A percentile compares a stretch with the other conserved stretches of the same genome.
These are phyloP conservation scores for Pseudonitzschia delicatissima DNA, from an alignment of 108 stramenopile species.

Conservation along the genomic window DNA sequence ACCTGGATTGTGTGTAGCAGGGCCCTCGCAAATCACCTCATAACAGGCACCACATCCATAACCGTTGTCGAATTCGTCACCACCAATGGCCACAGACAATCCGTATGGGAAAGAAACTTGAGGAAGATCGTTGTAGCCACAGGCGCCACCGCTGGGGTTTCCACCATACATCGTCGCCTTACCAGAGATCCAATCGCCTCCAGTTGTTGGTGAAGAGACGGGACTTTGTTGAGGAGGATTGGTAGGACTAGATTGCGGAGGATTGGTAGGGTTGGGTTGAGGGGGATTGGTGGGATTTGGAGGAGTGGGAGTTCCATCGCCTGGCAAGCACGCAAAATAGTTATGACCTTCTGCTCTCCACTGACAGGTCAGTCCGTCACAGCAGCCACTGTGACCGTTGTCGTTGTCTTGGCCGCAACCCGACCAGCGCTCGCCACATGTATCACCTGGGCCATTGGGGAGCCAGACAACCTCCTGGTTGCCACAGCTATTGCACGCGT, in stretches of 20 bases:
- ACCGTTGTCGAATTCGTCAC: conserved; percentile 18
- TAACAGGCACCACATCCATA: conserved; percentile 23
- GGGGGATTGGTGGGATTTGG: too few species aligned
- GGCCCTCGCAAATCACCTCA: conserved; percentile 13
- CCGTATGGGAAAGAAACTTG: conserved; percentile 8
- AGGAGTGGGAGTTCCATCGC: too few species aligned
- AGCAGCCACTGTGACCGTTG: conserved; percentile 12
- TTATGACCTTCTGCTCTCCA: neutral
- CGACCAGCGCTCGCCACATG: neutral
- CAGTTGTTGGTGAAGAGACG: neutral
- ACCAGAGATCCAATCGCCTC: neutral
- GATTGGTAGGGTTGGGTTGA: neutral
- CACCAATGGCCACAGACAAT: conserved; percentile 15
- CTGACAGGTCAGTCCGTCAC: conserved; percentile 11
- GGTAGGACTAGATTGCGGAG: neutral
- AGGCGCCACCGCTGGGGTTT: conserved; percentile 12
- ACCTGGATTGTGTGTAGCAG: conserved; percentile 5
- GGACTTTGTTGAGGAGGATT: neutral
- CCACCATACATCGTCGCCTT: conserved; percentile 22
- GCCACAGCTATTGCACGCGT: neutral
- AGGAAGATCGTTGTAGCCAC: conserved; percentile 14
- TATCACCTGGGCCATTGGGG: neutral
- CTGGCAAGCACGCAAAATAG: neutral
- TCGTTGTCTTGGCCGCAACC: neutral
- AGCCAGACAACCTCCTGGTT: neutral